Percentiles rank a stretch among this genome's conserved stretches.
Evolutionary conservation across 2,329 filamentous ascomycete species (phyloP).

Genomic region (Sordariomycetes sp.): DNA sequence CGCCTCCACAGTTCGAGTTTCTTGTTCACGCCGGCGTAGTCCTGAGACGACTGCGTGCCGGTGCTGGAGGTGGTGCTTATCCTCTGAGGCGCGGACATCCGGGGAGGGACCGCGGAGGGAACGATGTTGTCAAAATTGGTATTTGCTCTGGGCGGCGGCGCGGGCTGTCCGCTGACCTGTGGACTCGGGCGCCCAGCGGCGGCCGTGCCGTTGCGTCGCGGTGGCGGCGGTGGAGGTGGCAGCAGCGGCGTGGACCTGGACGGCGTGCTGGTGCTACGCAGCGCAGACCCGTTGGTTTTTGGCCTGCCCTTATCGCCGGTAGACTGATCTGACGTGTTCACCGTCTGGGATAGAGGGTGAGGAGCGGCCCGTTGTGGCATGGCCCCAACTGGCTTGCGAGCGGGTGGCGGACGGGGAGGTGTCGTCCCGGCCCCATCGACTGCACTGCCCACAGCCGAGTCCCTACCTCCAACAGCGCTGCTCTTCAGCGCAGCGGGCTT

Average conservation of each 20-base stretch:
- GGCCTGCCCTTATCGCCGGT: slow-evolving; percentile 8
- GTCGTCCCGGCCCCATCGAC: background rate
- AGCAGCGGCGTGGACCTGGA: slow-evolving; percentile 6
- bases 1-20: slow-evolving; percentile 64
- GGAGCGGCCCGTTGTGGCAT: slow-evolving; percentile 13
- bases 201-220: slow-evolving; percentile 31
- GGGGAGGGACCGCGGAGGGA: slow-evolving; percentile 11
- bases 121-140: background rate
- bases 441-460: background rate
- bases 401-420: slow-evolving; percentile 21
- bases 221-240: slow-evolving; percentile 33
- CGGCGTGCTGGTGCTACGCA: background rate
- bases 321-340: slow-evolving; percentile 25
- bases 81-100: slow-evolving; percentile 3
- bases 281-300: background rate
- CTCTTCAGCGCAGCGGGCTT: slow-evolving; percentile 48
- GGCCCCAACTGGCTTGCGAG: slow-evolving; percentile 19
- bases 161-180: background rate
- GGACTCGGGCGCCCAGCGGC: slow-evolving; percentile 8
- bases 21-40: slow-evolving; percentile 39
- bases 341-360: slow-evolving; percentile 29
- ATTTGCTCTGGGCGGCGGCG: background rate
- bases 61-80: background rate
- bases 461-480: slow-evolving; percentile 8
- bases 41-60: background rate